Base-by-base conservation (phyloP, 768 basidiomycete genomes). In the Tephrocybe sp. region DNA sequence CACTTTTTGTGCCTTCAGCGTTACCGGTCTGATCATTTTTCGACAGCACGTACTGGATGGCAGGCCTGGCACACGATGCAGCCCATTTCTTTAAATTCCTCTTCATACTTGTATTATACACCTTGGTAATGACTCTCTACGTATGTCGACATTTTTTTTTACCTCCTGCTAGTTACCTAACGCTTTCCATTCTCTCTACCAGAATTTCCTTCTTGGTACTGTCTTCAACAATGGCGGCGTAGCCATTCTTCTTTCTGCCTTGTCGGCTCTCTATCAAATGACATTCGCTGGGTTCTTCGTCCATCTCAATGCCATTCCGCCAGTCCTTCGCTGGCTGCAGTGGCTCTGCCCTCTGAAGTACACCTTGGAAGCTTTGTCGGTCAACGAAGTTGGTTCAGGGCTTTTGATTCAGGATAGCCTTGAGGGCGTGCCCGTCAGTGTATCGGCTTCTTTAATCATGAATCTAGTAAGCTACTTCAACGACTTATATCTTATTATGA, bases 51-150 rank as follows among this genome's bases (percentile, higher is more conserved):
- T 93, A 92, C 60, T 92, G 91, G 90, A 94, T 98, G 95, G 92
- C 92, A 2, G 94, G 95, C 11, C 79, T 98, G 4, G 79, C 89
- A 1, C 76, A 75, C 4, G 79, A 88, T 38, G 84, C 92, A 2
- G 79, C 84, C 0, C 76, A 87, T 63, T 98, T 87, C 76, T 98
- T 97, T 85, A 98, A 97, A 62, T 98, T 90, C 71, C 73, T 97
- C 17, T 81, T 98, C 62, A 88, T 97, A 54, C 76, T 98, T 14
- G 85, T 92, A 16, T 73, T 96, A 17, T 97, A 85, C 64, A 85
- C 86, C 0, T 74, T 97, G 16, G 84, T 78, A 32, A 90, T 93
- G 82, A 92, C 92, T 0, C 78, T 96, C 36, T 95, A 82, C 65
- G 91, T 92, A 60, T 55, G 88, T 73, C 20, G 20, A 22, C 7